These are phyloP conservation scores for Colletotrichum higginsianum DNA, from an alignment of 2,329 filamentous ascomycete species.

Conservation along the genomic window DNA sequence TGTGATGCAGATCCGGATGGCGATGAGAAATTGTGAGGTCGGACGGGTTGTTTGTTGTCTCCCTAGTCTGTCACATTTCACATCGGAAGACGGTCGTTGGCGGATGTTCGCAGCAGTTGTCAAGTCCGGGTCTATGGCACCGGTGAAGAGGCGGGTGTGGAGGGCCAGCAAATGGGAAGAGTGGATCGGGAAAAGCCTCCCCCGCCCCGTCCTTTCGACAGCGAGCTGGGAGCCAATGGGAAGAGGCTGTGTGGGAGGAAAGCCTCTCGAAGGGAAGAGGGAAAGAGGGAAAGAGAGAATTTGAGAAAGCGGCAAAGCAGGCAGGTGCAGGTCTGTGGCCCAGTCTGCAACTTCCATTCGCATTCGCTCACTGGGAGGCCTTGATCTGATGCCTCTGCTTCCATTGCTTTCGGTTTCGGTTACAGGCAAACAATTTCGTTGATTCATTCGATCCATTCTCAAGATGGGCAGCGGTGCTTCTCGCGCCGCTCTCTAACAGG, in stretches of 20 bases:
- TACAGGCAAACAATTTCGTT: not conserved
- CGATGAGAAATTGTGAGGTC: constrained; percentile 10
- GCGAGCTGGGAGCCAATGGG: constrained; percentile 26
- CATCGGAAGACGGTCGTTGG: constrained; percentile 35
- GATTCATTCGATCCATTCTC: constrained; percentile 12
- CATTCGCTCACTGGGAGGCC: not conserved
- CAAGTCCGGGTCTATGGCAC: constrained; percentile 42
- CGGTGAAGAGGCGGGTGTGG: constrained; percentile 34
- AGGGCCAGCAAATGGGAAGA: constrained; percentile 29
- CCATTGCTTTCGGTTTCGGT: constrained; percentile 9
- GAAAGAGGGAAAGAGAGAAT: constrained; percentile 6
- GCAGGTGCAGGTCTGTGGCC: not conserved
- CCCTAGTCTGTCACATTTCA: constrained; percentile 31
- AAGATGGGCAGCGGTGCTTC: constrained; percentile 1
- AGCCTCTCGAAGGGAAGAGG: constrained; percentile 7
- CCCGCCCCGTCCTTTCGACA: constrained; percentile 9
- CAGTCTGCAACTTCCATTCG: not conserved
- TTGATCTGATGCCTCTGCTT: not conserved
- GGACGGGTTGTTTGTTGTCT: constrained; percentile 7
- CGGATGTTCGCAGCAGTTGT: constrained; percentile 40
- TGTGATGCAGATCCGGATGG: constrained; percentile 12
- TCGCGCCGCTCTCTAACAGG: not conserved
- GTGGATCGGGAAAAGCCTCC: constrained; percentile 30
- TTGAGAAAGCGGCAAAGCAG: not conserved
- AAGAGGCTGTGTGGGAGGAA: constrained; percentile 17